Percentiles rank a stretch among this genome's conserved stretches.
Evolutionary conservation across 805 yeast genomes (phyloP).

Genomic region (Suhomyces tanzawaensis): DNA sequence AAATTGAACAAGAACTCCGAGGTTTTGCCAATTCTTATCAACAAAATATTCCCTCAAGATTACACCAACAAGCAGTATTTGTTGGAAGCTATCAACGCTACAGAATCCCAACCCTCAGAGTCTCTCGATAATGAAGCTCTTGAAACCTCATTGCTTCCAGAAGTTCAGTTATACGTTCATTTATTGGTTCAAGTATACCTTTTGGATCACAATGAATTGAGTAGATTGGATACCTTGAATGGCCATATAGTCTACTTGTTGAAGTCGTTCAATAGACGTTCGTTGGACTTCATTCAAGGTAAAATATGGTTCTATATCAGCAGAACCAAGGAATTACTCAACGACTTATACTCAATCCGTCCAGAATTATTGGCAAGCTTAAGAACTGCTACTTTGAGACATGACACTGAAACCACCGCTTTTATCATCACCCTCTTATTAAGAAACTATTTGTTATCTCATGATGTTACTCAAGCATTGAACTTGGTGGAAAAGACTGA

Average conservation of each 20-base stretch:
- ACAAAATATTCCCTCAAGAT: slow-evolving; percentile 51
- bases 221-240: slow-evolving; percentile 53
- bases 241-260: slow-evolving; percentile 50
- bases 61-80: slow-evolving; percentile 45
- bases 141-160: slow-evolving; percentile 53
- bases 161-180: slow-evolving; percentile 75
- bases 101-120: slow-evolving; percentile 9
- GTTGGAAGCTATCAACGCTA: slow-evolving; percentile 27
- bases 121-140: slow-evolving; percentile 5
- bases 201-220: slow-evolving; percentile 57
- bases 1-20: slow-evolving; percentile 47
- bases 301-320: slow-evolving; percentile 91
- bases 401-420: slow-evolving; percentile 89
- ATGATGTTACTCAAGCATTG: slow-evolving; percentile 84
- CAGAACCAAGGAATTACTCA: slow-evolving; percentile 67
- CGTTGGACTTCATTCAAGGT: slow-evolving; percentile 82
- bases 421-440: slow-evolving; percentile 80
- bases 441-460: slow-evolving; percentile 72
- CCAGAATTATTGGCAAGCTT: slow-evolving; percentile 69
- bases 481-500: slow-evolving; percentile 85
- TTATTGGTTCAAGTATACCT: slow-evolving; percentile 74
- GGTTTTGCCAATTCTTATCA: slow-evolving; percentile 55
- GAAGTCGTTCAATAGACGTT: slow-evolving; percentile 69
- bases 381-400: slow-evolving; percentile 87
- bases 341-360: slow-evolving; percentile 57